Base-by-base conservation (phyloP, 768 basidiomycete genomes). In the Calocera cornea region DNA sequence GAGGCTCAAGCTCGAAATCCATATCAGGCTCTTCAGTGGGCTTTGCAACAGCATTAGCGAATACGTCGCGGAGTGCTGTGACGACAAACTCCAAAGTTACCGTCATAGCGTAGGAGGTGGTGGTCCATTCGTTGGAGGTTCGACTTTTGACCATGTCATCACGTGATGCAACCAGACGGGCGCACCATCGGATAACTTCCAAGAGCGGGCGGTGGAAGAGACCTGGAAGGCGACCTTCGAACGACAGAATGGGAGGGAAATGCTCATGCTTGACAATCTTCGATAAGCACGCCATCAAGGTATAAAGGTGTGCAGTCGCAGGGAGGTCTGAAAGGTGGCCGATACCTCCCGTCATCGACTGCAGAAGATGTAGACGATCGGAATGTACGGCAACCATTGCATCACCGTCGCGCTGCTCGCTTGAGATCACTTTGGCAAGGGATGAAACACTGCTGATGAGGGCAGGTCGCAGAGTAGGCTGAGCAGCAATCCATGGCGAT, bases 331-430 rank as follows among this genome's bases (percentile, higher is more conserved):
- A 60, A 1, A 72, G 44, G 73, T 89, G 90, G 86, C 91, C 89
- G 0, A 84, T 85, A 2, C 89, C 81, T 71, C 97, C 90, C n/a
- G 93, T 79, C 64, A 95, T 75, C 0, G 87, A 83, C 27, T 92
- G 80, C 1, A 97, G 79, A 1, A 95, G 80, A 2, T 84, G 82
- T 27, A 97, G 77, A 34, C 92, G 82, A 27, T 87, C 84, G 1
- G 84, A 83, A 70, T 97, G 92, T 17, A 94, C 86, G 0, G 83
- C 83, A 0, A 87, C 81, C 85, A 94, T 89, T 83, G 94, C 88
- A 68, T 92, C 88, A 0, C 94, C 94, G 2, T 79, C 80, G 36
- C 92, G 83, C 41, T 76, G 80, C 76, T 95, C 94, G 22, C 75
- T 75, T 0, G 89, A 83, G 33, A 93, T 83, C 50, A 82, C 83